phyloP scores from a whole-genome alignment of 2,329 filamentous ascomycete genomes.

The Daldinia sp. region DNA sequence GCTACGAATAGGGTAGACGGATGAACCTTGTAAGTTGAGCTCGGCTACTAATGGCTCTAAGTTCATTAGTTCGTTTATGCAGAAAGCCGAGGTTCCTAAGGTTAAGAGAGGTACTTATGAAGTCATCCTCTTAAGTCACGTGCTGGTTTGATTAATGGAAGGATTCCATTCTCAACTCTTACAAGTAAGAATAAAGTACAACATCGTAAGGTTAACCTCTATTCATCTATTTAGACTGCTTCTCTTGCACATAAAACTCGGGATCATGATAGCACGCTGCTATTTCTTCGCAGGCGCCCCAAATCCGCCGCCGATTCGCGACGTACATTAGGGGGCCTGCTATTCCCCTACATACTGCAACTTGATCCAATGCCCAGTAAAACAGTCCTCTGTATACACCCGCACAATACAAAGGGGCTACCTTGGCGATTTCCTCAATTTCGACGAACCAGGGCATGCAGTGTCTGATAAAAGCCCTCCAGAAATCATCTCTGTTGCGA shows the following conservation, averaged over 20 bases:
- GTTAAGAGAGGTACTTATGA: constrained; percentile 12
- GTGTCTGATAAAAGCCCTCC: constrained; percentile 8
- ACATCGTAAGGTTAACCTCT: constrained; percentile 1
- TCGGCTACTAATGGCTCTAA: constrained; percentile 32
- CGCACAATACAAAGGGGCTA: neutral
- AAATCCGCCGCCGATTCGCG: constrained; percentile 28
- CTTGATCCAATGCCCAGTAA: constrained; percentile 10
- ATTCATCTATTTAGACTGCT: neutral
- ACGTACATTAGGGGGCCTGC: constrained; percentile 12
- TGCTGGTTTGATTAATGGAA: constrained; percentile 1
- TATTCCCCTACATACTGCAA: neutral
- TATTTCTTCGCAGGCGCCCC: constrained; percentile 7
- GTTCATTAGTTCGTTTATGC: neutral
- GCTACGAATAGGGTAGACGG: constrained; percentile 17
- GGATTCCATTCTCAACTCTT: neutral
- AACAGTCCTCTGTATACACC: constrained; percentile 14
- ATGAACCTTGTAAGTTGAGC: constrained; percentile 11
- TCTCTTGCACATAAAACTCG: neutral
- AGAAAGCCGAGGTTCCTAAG: constrained; percentile 5
- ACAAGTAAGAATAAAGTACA: neutral
- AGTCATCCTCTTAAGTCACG: constrained; percentile 29
- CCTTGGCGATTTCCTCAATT: constrained; percentile 2
- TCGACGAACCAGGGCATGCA: constrained; percentile 26
- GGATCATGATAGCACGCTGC: neutral
- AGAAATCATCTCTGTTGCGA: constrained; percentile 9